These are phyloP conservation scores for Tolypocladium nubicola DNA, from an alignment of 2,329 filamentous ascomycete species.

Conservation along the genomic window DNA sequence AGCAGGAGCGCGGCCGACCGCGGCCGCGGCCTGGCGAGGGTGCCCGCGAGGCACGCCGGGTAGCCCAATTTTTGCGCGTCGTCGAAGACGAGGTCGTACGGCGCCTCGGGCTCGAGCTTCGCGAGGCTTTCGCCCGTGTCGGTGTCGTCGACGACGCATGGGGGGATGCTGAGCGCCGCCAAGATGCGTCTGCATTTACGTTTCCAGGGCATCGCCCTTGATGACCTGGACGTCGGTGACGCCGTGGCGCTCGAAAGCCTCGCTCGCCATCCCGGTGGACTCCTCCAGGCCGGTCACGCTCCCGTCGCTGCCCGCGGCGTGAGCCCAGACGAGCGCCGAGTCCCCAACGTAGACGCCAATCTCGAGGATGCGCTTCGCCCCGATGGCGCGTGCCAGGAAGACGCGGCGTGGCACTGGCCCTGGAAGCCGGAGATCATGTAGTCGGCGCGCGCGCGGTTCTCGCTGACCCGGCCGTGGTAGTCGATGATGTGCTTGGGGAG, in stretches of 20 bases:
- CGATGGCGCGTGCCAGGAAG: conserved; percentile 24
- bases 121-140: conserved; percentile 14
- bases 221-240: conserved; percentile 30
- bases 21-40: conserved; percentile 28
- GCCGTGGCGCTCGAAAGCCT: conserved; percentile 22
- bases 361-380: conserved; percentile 28
- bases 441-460: conserved; percentile 10
- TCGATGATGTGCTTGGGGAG: conserved; percentile 23
- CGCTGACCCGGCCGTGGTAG: conserved; percentile 21
- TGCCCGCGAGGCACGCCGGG: conserved; percentile 29
- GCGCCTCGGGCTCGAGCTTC: conserved; percentile 23
- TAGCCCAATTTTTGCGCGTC: conserved; percentile 39
- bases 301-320: conserved; percentile 23
- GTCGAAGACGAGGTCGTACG: conserved; percentile 39
- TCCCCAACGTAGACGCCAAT: conserved; percentile 32
- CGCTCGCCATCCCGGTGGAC: conserved; percentile 26
- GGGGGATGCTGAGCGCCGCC: neutral
- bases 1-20: conserved; percentile 25
- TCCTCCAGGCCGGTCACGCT: conserved; percentile 23
- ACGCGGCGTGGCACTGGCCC: conserved; percentile 18
- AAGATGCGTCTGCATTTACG: conserved; percentile 17
- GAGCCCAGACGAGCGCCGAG: conserved; percentile 28
- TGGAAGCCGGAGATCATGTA: conserved; percentile 26
- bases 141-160: neutral
- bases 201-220: conserved; percentile 30